A percentile compares a stretch with the other conserved stretches of the same genome.
phyloP scores from a whole-genome alignment of 441 rosid genomes.

The Mallotus japonicus region DNA sequence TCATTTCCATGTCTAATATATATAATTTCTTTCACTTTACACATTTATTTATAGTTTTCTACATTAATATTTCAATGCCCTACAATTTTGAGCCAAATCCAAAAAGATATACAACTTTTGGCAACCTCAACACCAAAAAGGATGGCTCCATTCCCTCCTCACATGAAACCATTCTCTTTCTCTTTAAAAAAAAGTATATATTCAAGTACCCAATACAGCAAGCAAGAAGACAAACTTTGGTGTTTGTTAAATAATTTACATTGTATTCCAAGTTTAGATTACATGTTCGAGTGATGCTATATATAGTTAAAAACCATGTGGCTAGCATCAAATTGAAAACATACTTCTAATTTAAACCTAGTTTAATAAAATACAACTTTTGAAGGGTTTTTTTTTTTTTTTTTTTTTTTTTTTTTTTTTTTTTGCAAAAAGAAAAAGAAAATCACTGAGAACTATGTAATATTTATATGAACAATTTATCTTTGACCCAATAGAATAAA shows the following conservation, averaged over 20 bases:
- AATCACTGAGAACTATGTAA: too few relatives aligned
- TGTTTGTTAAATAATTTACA: neutral
- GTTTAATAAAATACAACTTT: too few relatives aligned
- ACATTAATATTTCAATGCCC: constrained; percentile 14
- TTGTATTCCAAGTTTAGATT: neutral
- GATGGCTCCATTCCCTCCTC: constrained; percentile 27
- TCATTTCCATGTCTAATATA: constrained; percentile 6
- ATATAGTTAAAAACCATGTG: too few relatives aligned
- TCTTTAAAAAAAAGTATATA: constrained; percentile 11
- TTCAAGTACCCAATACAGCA: constrained; percentile 18
- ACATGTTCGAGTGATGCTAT: neutral
- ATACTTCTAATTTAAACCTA: too few relatives aligned
- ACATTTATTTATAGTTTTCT: too few relatives aligned
- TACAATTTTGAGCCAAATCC: constrained; percentile 40
- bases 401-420: too few relatives aligned
- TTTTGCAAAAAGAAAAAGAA: too few relatives aligned
- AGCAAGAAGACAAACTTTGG: constrained; percentile 19
- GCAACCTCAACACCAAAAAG: constrained; percentile 25
- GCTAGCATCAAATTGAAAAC: too few relatives aligned
- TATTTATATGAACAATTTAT: neutral
- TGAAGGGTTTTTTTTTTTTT: too few relatives aligned
- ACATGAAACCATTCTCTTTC: constrained; percentile 22
- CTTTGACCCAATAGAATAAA: too few relatives aligned
- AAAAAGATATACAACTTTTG: constrained; percentile 30
- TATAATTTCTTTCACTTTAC: neutral